Evolutionary conservation across 2,329 filamentous ascomycete genomes (phyloP).

Genomic region (Tricladium varicosporioides): DNA sequence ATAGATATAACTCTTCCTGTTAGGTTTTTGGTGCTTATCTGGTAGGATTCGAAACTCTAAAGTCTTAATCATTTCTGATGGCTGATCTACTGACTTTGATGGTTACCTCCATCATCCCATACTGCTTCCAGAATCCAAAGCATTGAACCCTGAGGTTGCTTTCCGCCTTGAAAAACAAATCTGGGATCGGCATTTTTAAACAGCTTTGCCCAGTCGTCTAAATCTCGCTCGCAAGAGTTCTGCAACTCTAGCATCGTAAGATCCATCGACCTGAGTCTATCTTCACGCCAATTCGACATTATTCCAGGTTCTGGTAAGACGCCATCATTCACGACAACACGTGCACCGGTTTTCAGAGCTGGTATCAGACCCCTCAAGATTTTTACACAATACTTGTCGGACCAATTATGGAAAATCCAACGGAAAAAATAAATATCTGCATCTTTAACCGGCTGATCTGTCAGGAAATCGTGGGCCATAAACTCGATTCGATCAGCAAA

Average conservation of each 20-base stretch:
- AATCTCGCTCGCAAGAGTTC: constrained; percentile 35
- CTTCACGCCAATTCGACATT: constrained; percentile 3
- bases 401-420: constrained; percentile 48
- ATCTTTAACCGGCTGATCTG: constrained; percentile 10
- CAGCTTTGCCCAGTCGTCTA: constrained; percentile 34
- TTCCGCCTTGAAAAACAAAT: constrained; percentile 8
- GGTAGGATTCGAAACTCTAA: too few relatives aligned
- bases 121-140: constrained; percentile 5
- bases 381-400: constrained; percentile 38
- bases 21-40: too few relatives aligned
- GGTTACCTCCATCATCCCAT: constrained; percentile 1
- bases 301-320: constrained; percentile 5
- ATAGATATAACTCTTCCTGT: too few relatives aligned
- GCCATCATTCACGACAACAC: constrained; percentile 29
- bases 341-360: constrained; percentile 40
- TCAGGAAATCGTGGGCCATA: constrained; percentile 44
- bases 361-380: constrained; percentile 40
- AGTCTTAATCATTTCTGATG: too few relatives aligned
- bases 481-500: constrained; percentile 24
- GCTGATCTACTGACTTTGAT: too few relatives aligned
- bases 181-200: constrained; percentile 28
- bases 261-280: constrained; percentile 25
- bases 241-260: constrained; percentile 35
- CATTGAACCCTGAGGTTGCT: neutral
- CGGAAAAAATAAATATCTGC: constrained; percentile 46